A percentile compares a stretch with the other conserved stretches of the same genome.
phyloP scores from a whole-genome alignment of 768 basidiomycete genomes.

The Crassisporium funariophilum region DNA sequence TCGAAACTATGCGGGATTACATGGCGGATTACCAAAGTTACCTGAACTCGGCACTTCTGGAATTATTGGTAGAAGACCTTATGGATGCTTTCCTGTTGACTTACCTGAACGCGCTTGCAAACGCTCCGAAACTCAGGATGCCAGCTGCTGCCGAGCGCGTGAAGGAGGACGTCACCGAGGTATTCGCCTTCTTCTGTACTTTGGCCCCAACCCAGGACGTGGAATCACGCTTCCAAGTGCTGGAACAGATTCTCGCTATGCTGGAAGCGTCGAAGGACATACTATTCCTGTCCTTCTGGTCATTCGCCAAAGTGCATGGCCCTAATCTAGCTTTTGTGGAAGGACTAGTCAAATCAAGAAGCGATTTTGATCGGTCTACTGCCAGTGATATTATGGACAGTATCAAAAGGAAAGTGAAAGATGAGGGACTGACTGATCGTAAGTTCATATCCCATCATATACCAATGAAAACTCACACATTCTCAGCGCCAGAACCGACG shows the following conservation, averaged over 20 bases:
- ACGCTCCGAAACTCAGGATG: conserved; percentile 83
- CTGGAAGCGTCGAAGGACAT: conserved; percentile 87
- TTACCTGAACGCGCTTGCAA: conserved; percentile 86
- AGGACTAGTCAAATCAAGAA: conserved; percentile 83
- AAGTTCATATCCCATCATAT: conserved; percentile 33
- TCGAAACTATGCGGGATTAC: conserved; percentile 96
- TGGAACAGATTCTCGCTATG: conserved; percentile 81
- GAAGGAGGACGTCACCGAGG: conserved; percentile 74
- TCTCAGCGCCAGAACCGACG: conserved; percentile 74
- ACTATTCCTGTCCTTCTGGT: conserved; percentile 91
- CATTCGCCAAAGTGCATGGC: conserved; percentile 91
- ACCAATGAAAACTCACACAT: conserved; percentile 8
- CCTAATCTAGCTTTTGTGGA: conserved; percentile 93
- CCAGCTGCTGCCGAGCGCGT: conserved; percentile 85
- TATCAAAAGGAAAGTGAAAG: conserved; percentile 88
- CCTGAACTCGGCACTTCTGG: conserved; percentile 88
- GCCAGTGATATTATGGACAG: conserved; percentile 93
- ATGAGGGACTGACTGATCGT: conserved; percentile 84
- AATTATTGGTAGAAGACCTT: conserved; percentile 90
- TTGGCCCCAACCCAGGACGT: conserved; percentile 80
- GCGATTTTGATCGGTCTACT: conserved; percentile 87
- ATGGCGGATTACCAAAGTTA: conserved; percentile 93
- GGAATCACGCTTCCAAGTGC: conserved; percentile 79
- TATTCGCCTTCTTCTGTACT: conserved; percentile 79
- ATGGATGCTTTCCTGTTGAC: conserved; percentile 87